phyloP scores from a whole-genome alignment of 2,329 filamentous ascomycete genomes.

The Pseudogymnoascus sp. region DNA sequence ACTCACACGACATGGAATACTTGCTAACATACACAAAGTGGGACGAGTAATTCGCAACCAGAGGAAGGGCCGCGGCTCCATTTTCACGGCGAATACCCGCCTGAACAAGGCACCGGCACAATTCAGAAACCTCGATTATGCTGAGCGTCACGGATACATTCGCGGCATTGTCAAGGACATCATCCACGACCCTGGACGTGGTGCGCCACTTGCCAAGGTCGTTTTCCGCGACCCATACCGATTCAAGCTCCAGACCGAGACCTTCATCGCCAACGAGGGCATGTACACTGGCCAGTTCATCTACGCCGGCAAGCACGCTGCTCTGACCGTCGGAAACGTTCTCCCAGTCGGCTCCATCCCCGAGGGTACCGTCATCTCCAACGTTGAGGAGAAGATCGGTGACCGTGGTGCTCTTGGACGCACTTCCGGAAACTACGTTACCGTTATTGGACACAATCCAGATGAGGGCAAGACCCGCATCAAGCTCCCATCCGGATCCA shows the following conservation, averaged over 20 bases:
- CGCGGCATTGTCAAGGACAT: conserved; percentile 98
- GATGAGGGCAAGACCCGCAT: conserved; percentile 99
- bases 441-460: conserved; percentile 93
- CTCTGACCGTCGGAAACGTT: conserved; percentile 94
- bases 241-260: conserved; percentile 97
- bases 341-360: conserved; percentile 89
- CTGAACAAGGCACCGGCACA: conserved; percentile 92
- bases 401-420: conserved; percentile 94
- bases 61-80: conserved; percentile 68
- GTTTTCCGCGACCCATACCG: conserved; percentile 96
- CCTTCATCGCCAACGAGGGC: conserved; percentile 99
- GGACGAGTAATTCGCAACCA: conserved; percentile 64
- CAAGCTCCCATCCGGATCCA: conserved; percentile 97
- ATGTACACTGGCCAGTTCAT: conserved; percentile 99
- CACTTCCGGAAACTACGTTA: conserved; percentile 99
- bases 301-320: conserved; percentile 99
- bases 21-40: conserved; percentile 14
- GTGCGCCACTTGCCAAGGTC: conserved; percentile 94
- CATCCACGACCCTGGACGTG: conserved; percentile 94
- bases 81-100: conserved; percentile 73
- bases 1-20: background rate
- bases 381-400: conserved; percentile 98
- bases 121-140: conserved; percentile 94
- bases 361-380: conserved; percentile 98
- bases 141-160: conserved; percentile 95